These are phyloP conservation scores for Elaeagnus macrophylla DNA, from an alignment of 306 rosid species.

Conservation along the genomic window DNA sequence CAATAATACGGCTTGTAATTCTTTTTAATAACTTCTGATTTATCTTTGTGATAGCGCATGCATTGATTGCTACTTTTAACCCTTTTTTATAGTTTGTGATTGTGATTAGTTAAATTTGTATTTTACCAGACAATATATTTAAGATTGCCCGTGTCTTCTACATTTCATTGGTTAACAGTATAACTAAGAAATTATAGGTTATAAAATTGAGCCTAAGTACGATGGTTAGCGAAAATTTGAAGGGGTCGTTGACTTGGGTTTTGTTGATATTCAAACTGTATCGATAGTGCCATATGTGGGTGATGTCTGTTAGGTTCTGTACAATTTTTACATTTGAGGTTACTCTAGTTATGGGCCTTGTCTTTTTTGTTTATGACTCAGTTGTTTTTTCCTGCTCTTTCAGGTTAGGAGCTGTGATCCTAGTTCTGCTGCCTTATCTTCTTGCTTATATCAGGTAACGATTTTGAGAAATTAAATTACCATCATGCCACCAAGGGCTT, in stretches of 20 bases:
- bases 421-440: slow-evolving; percentile 16
- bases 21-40: slow-evolving; percentile 2
- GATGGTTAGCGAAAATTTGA: neutral
- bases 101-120: neutral
- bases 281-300: neutral
- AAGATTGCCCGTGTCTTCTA: slow-evolving; percentile 3
- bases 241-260: neutral
- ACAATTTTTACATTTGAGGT: neutral
- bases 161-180: neutral
- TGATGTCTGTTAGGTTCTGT: neutral
- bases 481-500: slow-evolving; percentile 79
- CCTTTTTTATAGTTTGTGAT: no score
- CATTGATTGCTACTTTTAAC: neutral
- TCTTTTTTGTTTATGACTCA: slow-evolving; percentile 4
- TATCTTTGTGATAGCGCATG: slow-evolving; percentile 4
- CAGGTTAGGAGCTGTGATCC: slow-evolving; percentile 28
- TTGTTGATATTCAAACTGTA: slow-evolving; percentile 1
- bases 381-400: slow-evolving; percentile 8
- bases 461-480: slow-evolving; percentile 23
- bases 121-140: no score
- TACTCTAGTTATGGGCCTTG: neutral
- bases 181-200: neutral
- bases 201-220: neutral
- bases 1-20: neutral
- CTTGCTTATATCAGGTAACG: slow-evolving; percentile 14